Evolutionary conservation across 305 asterid genomes (phyloP), one percentile per base, ranked within the genome.

Genomic region (Salvia sclarea): DNA sequence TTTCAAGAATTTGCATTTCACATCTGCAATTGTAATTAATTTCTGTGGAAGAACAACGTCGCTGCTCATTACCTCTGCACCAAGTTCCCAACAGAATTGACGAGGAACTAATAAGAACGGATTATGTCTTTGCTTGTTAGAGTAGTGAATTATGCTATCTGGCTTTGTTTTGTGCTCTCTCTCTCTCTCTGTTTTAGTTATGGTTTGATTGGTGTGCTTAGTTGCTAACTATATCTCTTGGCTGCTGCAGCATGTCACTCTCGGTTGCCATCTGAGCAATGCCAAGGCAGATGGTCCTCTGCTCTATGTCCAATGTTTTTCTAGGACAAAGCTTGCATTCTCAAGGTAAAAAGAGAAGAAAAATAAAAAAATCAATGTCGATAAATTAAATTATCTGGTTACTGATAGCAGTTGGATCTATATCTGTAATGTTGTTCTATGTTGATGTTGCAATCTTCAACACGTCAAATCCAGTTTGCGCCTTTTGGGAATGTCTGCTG

Each of bases 311-410:
- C 78, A 41, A 43, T 12, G 14, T 63, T 48, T 13, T 50, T 22
- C 71, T 12, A 43, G 58, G 56, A 55, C 48, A 16, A 69, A 66
- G 60, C 13, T 48, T 37, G 50, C 60, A n/a, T 53, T 72, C 56
- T 44, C 72, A 22, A 82, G 87, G 87, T 82, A 65, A 20, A 67
- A 57, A 22, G 3, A 5, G 24, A 7, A 48, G 21, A 13, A 10
- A 17, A 9, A 17, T 10, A 57, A 35, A 18, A 47, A 24, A 33
- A 57, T 33, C 54, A 33, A 60, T 30, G 3, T 31, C 43, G 63
- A n/a, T n/a, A n/a, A n/a, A n/a, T n/a, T n/a, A n/a, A n/a, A n/a
- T n/a, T 55, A 54, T 66, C 50, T 21, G 57, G 43, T 65, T 28
- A 33, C 67, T 25, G 52, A 22, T 66, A 10, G 6, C 41, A 33